Conservation (phyloP, 257 asterid species). For the Euphrasia confusa region DNA sequence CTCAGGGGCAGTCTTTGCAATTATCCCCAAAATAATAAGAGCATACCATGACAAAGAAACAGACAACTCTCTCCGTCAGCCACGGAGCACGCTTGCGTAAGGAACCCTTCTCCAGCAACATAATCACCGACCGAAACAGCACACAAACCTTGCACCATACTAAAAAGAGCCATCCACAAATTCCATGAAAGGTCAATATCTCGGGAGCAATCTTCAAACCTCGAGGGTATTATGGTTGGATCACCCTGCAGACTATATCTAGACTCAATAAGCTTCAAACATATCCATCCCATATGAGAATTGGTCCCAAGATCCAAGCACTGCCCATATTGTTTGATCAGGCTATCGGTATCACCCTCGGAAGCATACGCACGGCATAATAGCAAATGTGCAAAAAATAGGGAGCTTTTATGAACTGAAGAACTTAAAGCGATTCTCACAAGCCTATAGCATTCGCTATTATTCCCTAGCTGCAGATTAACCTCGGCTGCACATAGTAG, state of each 20-base stretch:
- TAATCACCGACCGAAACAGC: constrained; percentile 58
- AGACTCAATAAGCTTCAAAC: constrained; percentile 67
- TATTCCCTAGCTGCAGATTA: constrained; percentile 65
- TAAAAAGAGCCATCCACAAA: constrained; percentile 62
- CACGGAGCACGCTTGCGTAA: constrained; percentile 67
- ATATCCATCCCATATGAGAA: constrained; percentile 78
- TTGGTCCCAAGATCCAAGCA: constrained; percentile 79
- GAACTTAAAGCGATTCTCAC: constrained; percentile 51
- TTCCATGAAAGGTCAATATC: constrained; percentile 54
- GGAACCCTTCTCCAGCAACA: constrained; percentile 63
- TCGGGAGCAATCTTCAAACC: constrained; percentile 65
- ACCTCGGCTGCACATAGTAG: constrained; percentile 85
- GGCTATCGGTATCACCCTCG: constrained; percentile 38
- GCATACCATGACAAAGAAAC: constrained; percentile 79
- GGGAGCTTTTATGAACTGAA: constrained; percentile 47
- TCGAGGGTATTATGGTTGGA: constrained; percentile 36
- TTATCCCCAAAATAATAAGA: constrained; percentile 15
- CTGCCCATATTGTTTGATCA: constrained; percentile 50
- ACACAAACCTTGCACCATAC: constrained; percentile 77
- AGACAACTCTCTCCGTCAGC: constrained; percentile 55
- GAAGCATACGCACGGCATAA: constrained; percentile 81
- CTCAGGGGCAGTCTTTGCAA: no score
- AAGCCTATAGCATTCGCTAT: constrained; percentile 48
- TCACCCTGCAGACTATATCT: constrained; percentile 56
- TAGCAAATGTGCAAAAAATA: constrained; percentile 79